A percentile compares a stretch with the other conserved stretches of the same genome.
Conservation (phyloP, 2,329 filamentous ascomycete species). For the Trichoderma lentiforme region DNA sequence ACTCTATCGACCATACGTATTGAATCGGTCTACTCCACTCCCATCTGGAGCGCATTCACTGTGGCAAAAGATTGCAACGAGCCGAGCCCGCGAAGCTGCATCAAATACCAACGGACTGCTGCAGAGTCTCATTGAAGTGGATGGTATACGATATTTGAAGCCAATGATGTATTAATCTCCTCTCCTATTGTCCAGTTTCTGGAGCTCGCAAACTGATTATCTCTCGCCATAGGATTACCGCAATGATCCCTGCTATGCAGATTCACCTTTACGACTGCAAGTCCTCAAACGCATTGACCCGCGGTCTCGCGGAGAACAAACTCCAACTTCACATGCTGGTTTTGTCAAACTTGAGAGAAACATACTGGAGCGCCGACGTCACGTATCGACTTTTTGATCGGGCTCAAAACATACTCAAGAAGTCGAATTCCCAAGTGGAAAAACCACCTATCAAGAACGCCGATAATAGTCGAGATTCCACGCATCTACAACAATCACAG, state of each 20-base stretch:
- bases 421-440: neutral
- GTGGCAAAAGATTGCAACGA: neutral
- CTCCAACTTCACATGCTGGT: constrained; percentile 2
- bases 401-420: neutral
- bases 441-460: neutral
- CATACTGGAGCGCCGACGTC: constrained; percentile 2
- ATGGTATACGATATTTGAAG: neutral
- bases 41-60: neutral
- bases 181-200: neutral
- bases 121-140: constrained; percentile 1
- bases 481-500: neutral
- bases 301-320: neutral
- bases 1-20: neutral
- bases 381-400: constrained; percentile 1
- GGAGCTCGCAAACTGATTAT: neutral
- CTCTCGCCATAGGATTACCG: neutral
- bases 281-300: neutral
- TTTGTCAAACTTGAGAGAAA: neutral
- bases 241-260: constrained; percentile 1
- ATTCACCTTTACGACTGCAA: constrained; percentile 9
- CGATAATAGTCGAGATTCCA: neutral
- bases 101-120: neutral
- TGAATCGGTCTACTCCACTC: neutral
- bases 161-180: neutral
- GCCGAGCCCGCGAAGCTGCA: neutral